phyloP scores from a whole-genome alignment of 345 rosid species.

The Euphorbia pulcherrima region DNA sequence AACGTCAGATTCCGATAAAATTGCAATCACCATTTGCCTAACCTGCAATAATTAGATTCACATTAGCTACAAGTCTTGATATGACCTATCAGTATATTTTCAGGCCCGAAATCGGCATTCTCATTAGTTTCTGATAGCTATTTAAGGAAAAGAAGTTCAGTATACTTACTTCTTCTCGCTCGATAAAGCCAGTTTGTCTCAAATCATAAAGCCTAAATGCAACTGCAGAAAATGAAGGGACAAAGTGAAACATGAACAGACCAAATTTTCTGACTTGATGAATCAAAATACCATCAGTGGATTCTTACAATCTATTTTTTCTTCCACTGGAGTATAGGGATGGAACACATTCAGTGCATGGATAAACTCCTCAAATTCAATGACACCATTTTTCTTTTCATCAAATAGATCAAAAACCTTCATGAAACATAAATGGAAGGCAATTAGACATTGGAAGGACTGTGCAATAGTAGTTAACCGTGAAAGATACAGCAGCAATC shows the following conservation, averaged over 20 bases:
- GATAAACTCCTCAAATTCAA: constrained; percentile 82
- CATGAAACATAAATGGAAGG: background rate
- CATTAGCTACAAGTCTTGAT: background rate
- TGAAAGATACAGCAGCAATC: background rate
- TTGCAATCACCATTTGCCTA: constrained; percentile 74
- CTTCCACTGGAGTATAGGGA: constrained; percentile 64
- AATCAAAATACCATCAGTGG: constrained; percentile 12
- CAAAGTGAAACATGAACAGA: background rate
- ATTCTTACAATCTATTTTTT: constrained; percentile 73
- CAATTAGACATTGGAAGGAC: background rate
- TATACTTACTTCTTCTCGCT: constrained; percentile 69
- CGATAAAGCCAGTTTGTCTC: constrained; percentile 77
- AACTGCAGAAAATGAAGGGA: constrained; percentile 44
- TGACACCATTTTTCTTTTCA: constrained; percentile 80
- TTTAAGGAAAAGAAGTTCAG: background rate
- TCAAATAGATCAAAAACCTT: constrained; percentile 82
- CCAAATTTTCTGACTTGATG: background rate
- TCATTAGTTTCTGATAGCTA: background rate
- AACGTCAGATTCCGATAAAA: constrained; percentile 61
- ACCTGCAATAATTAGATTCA: constrained; percentile 42
- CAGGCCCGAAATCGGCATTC: background rate
- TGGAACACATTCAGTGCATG: constrained; percentile 75
- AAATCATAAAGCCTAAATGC: constrained; percentile 81
- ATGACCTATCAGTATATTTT: background rate
- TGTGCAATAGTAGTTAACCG: background rate